Evolutionary conservation across 2,329 filamentous ascomycete species (phyloP), one percentile per base, ranked within the genome.

Genomic region (Aspergillus hiratsukae): DNA sequence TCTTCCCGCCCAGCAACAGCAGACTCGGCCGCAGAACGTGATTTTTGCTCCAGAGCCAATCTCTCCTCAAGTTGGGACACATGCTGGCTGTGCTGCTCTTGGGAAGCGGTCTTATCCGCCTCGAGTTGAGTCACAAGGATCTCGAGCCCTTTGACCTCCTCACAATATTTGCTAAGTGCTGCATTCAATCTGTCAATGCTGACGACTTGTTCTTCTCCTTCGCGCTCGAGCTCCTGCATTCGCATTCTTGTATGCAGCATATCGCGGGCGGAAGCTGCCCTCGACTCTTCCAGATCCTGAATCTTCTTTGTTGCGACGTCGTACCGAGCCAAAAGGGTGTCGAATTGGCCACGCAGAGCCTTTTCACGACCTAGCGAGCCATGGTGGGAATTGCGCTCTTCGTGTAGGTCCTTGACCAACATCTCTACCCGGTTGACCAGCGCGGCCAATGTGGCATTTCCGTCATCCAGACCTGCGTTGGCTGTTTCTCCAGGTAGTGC

Each of bases 201-300:
- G 29, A 73, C 60, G 17, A 69, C 70, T 51, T 78, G 72, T 49
- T 77, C 72, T 7, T 72, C 60, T 25, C 70, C 65, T 58, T 78
- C 72, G 37, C 64, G 66, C 56, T 78, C 77, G 29, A 78, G 65
- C 9, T 71, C 69, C 57, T 76, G 75, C 60, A 75, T 70, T 48
- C 71, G 67, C 66, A 77, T 76, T 46, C 76, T 67, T n/a, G 72
- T 69, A 48, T 76, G 72, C 4, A 78, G 66, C 69, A 79, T 75
- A 53, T 79, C 76, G 23, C 74, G 69, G 4, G 75, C 72, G n/a
- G 76, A 74, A n/a, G 71, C 69, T 37, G 75, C 70, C 35, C 75
- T 69, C 0, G 69, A 66, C 10, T 72, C 66, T 59, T 78, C 75
- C 5, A 79, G 63, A 10, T 68, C 69, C 11, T 63, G 61, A 46